Evolutionary conservation across 257 asterid species (phyloP).

Genomic region (Ehretia macrophylla): DNA sequence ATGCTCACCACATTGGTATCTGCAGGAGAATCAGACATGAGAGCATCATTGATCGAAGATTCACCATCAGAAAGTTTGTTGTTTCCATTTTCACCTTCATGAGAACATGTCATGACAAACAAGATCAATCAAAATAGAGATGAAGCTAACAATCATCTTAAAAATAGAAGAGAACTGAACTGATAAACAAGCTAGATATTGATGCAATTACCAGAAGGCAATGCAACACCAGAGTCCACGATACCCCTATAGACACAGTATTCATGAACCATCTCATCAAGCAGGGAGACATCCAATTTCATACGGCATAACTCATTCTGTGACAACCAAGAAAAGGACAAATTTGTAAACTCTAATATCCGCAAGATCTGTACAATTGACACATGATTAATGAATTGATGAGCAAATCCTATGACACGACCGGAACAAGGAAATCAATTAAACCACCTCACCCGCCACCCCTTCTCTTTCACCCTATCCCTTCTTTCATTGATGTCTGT

Average conservation of each 20-base stretch:
- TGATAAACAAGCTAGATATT: conserved; percentile 11
- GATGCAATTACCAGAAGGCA: conserved; percentile 32
- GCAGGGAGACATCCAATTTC: conserved; percentile 60
- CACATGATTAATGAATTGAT: too few relatives aligned
- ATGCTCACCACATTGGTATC: conserved; percentile 33
- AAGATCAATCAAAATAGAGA: conserved; percentile 29
- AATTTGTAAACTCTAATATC: neutral
- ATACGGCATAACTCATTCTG: conserved; percentile 96
- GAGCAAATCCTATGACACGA: neutral
- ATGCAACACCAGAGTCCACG: conserved; percentile 42
- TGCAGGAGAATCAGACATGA: conserved; percentile 39
- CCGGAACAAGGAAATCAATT: neutral
- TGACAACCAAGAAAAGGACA: conserved; percentile 6
- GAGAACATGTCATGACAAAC: conserved; percentile 40
- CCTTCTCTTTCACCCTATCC: too few relatives aligned
- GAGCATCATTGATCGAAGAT: conserved; percentile 36
- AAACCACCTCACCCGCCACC: too few relatives aligned
- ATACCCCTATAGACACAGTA: conserved; percentile 93
- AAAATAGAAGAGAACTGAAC: conserved; percentile 1
- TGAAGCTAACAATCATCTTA: neutral
- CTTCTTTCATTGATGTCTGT: too few relatives aligned
- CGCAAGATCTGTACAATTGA: too few relatives aligned
- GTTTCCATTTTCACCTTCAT: conserved; percentile 24
- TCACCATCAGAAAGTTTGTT: conserved; percentile 45
- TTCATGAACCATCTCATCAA: conserved; percentile 92